These are phyloP conservation scores for Acer yangbiense DNA, from an alignment of 345 rosid species.

Conservation along the genomic window DNA sequence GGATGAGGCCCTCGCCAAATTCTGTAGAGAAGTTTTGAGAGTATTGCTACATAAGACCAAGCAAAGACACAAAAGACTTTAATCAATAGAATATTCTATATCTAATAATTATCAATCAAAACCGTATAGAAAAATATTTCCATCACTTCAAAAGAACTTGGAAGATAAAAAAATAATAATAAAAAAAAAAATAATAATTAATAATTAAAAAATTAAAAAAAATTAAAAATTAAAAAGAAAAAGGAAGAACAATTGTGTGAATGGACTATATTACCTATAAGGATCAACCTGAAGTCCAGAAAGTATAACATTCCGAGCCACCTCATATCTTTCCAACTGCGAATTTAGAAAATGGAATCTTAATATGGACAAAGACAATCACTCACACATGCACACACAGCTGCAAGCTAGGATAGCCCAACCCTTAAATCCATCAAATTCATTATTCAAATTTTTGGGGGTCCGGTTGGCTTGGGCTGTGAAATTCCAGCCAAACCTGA, in stretches of 20 bases:
- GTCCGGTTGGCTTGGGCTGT: background rate
- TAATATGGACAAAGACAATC: background rate
- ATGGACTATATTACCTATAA: constrained; percentile 52
- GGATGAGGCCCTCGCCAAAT: constrained; percentile 49
- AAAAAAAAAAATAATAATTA: background rate
- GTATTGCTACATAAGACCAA: constrained; percentile 67
- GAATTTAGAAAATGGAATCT: constrained; percentile 21
- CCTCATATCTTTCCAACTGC: constrained; percentile 90
- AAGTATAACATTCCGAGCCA: constrained; percentile 69
- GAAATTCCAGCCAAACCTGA: background rate
- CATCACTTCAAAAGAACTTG: background rate
- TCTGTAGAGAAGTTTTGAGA: constrained; percentile 73
- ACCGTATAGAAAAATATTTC: background rate
- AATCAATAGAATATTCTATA: constrained; percentile 9
- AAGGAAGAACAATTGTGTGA: background rate
- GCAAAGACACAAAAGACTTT: constrained; percentile 22
- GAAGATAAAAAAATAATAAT: background rate
- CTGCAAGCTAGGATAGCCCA: background rate
- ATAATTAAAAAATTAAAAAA: background rate
- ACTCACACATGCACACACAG: background rate
- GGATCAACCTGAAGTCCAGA: constrained; percentile 95
- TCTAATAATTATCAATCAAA: constrained; percentile 12
- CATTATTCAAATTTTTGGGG: background rate
- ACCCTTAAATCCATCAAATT: background rate
- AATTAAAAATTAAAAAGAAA: background rate